Evolutionary conservation across 2,329 filamentous ascomycete species (phyloP), one percentile per base, ranked within the genome.

Genomic region (Zymoseptoria pseudotritici): DNA sequence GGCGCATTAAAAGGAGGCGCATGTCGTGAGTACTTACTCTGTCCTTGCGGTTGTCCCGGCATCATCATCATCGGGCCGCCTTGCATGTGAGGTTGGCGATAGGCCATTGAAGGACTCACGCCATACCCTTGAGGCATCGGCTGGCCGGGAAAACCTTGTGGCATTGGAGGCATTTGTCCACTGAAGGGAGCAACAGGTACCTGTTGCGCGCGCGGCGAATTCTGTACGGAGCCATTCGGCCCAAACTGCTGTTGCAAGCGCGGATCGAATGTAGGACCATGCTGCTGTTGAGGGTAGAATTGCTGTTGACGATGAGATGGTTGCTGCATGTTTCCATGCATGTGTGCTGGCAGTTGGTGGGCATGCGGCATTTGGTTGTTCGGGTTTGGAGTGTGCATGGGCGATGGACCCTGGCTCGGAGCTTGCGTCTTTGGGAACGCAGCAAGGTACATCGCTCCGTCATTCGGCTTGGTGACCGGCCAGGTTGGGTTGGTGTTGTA

Each of bases 401-500:
- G 83, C 64, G 87, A 84, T 54, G 87, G 79, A 0, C 86, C 78
- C 57, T 79, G 76, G 61, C 79, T 75, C 51, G 80, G 77, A 67
- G 83, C 78, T 55, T 85, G 79, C 67, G 85, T 76, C 54, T 84
- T 82, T 67, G 95, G 90, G 74, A 97, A 94, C 70, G 90, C 85
- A 67, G 93, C 85, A 55, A 85, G 83, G 73, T 92, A 96, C 0
- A 85, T 89, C 69, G 89, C 90, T 65, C 95, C 89, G 51, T 83
- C 80, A 65, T 90, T 88, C 20, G 86, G 85, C 54, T 84, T 78
- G 22, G 86, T 76, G 61, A 86, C 84, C 62, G 88, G 86, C 93
- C 94, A 99, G 0, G 88, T 92, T 0, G 91, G 91, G 10, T 82
- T 79, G 1, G 94, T 97, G 67, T 91, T 87, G 74, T 88, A 97